phyloP scores from a whole-genome alignment of 1,284 basidiomycete genomes.

The Malassezia caprae region DNA sequence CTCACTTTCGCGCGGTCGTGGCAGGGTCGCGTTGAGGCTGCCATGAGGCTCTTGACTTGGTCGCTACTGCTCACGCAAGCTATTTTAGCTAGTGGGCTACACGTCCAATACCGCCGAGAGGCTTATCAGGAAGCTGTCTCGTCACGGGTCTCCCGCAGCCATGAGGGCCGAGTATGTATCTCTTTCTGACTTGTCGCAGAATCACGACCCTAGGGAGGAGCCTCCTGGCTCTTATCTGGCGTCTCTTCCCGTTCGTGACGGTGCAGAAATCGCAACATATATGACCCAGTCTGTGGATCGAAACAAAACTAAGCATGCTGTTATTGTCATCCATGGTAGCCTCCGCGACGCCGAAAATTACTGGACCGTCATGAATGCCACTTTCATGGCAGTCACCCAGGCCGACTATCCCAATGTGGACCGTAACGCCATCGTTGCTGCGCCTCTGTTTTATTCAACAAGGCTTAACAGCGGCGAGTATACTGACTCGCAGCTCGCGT shows the following conservation, averaged over 20 bases:
- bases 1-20: neutral
- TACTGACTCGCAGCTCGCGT: conserved; percentile 18
- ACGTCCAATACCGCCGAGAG: neutral
- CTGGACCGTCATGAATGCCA: conserved; percentile 24
- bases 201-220: neutral
- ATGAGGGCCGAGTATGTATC: conserved; percentile 5
- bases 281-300: neutral
- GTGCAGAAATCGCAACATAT: conserved; percentile 1
- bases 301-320: conserved; percentile 4
- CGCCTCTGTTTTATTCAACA: conserved; percentile 33
- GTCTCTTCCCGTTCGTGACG: neutral
- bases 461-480: conserved; percentile 17
- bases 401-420: conserved; percentile 12
- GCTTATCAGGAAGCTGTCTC: neutral
- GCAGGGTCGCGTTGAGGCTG: neutral
- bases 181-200: neutral
- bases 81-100: neutral
- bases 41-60: neutral
- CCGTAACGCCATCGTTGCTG: conserved; percentile 25
- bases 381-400: conserved; percentile 16
- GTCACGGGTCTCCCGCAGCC: neutral
- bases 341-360: conserved; percentile 28
- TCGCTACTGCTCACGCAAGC: neutral
- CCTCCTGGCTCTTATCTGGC: neutral
- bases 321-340: conserved; percentile 35